Evolutionary conservation across 2,329 filamentous ascomycete species (phyloP), one percentile per base, ranked within the genome.

Genomic region (Beauveria sp.): DNA sequence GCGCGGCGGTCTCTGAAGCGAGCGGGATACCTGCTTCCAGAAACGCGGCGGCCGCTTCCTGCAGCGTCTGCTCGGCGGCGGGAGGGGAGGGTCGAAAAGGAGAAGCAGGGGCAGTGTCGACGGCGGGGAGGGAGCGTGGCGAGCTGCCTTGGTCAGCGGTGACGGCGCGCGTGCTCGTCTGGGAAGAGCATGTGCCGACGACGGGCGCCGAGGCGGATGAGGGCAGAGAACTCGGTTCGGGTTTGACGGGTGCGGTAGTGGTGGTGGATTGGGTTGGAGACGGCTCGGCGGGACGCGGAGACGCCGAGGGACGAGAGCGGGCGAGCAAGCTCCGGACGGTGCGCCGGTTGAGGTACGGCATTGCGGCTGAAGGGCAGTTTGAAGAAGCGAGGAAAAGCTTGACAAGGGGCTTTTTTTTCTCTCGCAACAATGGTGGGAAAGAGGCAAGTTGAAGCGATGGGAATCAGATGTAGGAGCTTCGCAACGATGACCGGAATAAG

Each of bases 281-380:
- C 6, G 2, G 20, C 9, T n/a, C n/a, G 6, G 3, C 16, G 8
- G 5, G 26, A 28, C 26, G 43, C 16, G 18, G 42, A 7, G 56
- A 42, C 16, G 45, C 22, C 22, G 56, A 51, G 38, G 57, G 22
- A 26, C 57, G 57, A 2, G 38, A 22, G 57, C 46, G 57, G 14
- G 48, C 38, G 34, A 61, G 43, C 18, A 61, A 45, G 43, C 14
- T 43, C 12, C 60, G 51, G 31, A 61, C 45, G 22, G 60, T 43
- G 18, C 52, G 51, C 43, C 60, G 43, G 51, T 43, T 61, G 28
- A 61, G 52, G 16, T 61, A 49, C 28, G 60, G 60, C 60, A 61
- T 61, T 14, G 22, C 22, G 28, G 31, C n/a, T 9, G 18, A 10
- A 5, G 18, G 7, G 51, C 20, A n/a, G 52, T 14, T 34, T 6